Evolutionary conservation across 371 early-diverging fungal genomes (phyloP), one percentile per base, ranked within the genome.

Genomic region (Encephalitozoon hellem): DNA sequence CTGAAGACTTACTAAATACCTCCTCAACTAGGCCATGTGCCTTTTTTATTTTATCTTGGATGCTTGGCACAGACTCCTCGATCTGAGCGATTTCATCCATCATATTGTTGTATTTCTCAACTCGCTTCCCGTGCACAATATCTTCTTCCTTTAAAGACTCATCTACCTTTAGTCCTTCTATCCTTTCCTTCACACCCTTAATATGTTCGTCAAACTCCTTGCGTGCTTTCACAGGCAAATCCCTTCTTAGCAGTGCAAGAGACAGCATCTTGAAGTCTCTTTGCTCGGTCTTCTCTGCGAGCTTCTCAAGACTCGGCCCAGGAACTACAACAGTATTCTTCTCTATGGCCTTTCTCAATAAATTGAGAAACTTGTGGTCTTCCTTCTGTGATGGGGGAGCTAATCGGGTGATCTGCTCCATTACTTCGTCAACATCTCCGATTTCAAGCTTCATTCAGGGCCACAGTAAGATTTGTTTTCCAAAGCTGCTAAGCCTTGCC

Each of bases 221-320:
- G 0, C 9, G 15, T 43, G 59, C 45, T n/a, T 71, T 59, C 38
- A 51, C 21, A 41, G 59, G 59, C 1, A 59, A 11, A 28, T 71
- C 71, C n/a, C n/a, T 54, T 71, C 71, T 71, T 23, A 59, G 4
- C 53, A 55, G 43, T 18, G 71, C 54, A 43, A 71, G 38, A 43
- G 54, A 54, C n/a, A 59, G n/a, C 39, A 52, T 25, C 34, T 59
- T 71, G 45, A 28, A n/a, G 21, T 55, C 42, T 30, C 32, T 55
- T 42, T 52, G 42, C 9, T 71, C 71, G 26, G 6, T 59, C 8
- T 43, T 32, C 21, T 42, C 55, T n/a, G 70, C 53, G 11, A 34
- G 28, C 32, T 42, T 52, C 11, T 59, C 18, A 34, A 59, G 32
- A 28, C 25, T 53, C 5, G 54, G 32, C 0, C 39, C 30, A 5